A percentile compares a stretch with the other conserved stretches of the same genome.
These are phyloP conservation scores for Hyphodiscus sp. DNA, from an alignment of 2,329 filamentous ascomycete genomes.

Conservation along the genomic window DNA sequence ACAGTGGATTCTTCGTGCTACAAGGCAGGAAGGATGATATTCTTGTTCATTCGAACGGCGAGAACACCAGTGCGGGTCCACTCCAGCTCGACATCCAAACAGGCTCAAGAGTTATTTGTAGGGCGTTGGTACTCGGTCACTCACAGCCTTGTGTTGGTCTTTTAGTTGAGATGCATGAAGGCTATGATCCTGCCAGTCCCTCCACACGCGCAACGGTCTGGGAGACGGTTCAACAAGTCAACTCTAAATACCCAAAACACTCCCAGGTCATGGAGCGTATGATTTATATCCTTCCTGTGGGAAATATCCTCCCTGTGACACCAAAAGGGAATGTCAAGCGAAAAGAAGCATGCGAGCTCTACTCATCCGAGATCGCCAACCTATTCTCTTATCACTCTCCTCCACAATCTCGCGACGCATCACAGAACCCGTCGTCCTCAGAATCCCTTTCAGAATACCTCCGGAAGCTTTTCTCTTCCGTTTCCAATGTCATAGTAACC, in stretches of 20 bases:
- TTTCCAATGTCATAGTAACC: slow-evolving; percentile 12
- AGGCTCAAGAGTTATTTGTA: slow-evolving; percentile 20
- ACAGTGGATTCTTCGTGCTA: slow-evolving; percentile 26
- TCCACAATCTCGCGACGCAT: neutral
- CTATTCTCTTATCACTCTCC: slow-evolving; percentile 14
- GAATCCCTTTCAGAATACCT: slow-evolving; percentile 17
- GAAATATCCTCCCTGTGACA: slow-evolving; percentile 24
- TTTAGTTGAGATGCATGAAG: slow-evolving; percentile 22
- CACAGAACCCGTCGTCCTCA: neutral
- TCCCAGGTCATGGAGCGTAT: slow-evolving; percentile 25
- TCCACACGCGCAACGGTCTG: slow-evolving; percentile 11
- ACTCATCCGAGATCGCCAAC: slow-evolving; percentile 18
- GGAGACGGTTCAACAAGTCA: slow-evolving; percentile 20
- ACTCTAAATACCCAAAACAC: slow-evolving; percentile 16
- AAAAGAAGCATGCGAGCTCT: slow-evolving; percentile 26
- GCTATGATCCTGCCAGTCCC: slow-evolving; percentile 13
- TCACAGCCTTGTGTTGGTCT: slow-evolving; percentile 22
- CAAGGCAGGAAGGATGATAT: slow-evolving; percentile 30
- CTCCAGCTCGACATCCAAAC: slow-evolving; percentile 27
- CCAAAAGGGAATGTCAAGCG: slow-evolving; percentile 30
- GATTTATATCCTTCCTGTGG: slow-evolving; percentile 23
- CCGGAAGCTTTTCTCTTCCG: slow-evolving; percentile 12
- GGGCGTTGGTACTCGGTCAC: slow-evolving; percentile 23
- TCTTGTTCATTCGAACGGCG: slow-evolving; percentile 28
- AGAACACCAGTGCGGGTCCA: slow-evolving; percentile 27